phyloP scores from a whole-genome alignment of 1,139 yeast genomes.

The Arxiozyma telluris region DNA sequence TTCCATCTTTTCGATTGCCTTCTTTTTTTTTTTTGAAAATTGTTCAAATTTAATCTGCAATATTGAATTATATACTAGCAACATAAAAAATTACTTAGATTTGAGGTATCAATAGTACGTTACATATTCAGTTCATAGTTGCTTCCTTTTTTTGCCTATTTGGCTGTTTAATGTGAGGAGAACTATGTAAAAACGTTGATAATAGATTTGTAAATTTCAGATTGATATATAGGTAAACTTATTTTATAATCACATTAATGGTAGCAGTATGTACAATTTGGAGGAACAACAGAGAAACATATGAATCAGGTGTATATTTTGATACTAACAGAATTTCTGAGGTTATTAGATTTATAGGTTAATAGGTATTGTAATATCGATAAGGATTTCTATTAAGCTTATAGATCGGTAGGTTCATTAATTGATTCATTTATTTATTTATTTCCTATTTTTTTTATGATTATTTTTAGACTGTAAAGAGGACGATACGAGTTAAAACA shows the following conservation, averaged over 20 bases:
- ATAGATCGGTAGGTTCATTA: neutral
- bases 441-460: neutral
- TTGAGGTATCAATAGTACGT: no score
- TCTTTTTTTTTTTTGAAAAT: no score
- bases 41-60: no score
- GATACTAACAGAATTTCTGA: neutral
- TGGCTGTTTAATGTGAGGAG: no score
- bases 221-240: neutral
- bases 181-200: no score
- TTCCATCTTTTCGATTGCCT: no score
- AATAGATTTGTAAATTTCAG: no score
- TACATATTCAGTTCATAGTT: no score
- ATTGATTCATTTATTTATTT: neutral
- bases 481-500: slow-evolving; percentile 85
- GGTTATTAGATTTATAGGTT: neutral
- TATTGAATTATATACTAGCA: no score
- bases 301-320: neutral
- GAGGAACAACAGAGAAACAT: neutral
- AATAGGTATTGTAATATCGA: neutral
- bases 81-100: no score
- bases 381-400: neutral
- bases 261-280: slow-evolving; percentile 9
- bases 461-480: slow-evolving; percentile 45
- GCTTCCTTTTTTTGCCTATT: no score
- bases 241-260: slow-evolving; percentile 1